Percentiles rank a stretch among this genome's conserved stretches.
These are phyloP conservation scores for Tremella mesenterica DNA, from an alignment of 768 basidiomycete genomes.

Conservation along the genomic window DNA sequence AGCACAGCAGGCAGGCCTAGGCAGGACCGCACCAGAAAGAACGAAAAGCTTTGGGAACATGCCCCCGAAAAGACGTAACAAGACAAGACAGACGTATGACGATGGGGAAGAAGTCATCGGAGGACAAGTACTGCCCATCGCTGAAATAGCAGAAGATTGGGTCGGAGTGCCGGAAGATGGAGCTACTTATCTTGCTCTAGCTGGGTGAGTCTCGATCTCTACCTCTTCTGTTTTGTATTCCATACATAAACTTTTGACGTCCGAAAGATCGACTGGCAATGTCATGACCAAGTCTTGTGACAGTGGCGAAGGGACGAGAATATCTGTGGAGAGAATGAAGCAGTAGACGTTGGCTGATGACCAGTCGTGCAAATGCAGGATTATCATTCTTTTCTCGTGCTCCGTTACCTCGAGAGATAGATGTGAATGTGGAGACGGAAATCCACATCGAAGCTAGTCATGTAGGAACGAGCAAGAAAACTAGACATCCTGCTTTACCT, in stretches of 20 bases:
- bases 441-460: neutral
- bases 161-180: conserved; percentile 42
- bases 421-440: too few relatives aligned
- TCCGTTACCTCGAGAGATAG: neutral
- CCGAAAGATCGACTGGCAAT: too few relatives aligned
- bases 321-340: too few relatives aligned
- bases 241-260: too few relatives aligned
- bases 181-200: conserved; percentile 39
- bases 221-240: too few relatives aligned
- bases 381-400: neutral
- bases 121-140: conserved; percentile 43
- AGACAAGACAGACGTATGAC: neutral
- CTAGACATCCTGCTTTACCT: conserved; percentile 38
- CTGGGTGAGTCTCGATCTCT: conserved; percentile 9
- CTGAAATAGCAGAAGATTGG: conserved; percentile 37
- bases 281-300: too few relatives aligned
- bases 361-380: neutral
- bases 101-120: conserved; percentile 6
- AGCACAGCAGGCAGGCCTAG: too few relatives aligned
- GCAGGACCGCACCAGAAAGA: too few relatives aligned
- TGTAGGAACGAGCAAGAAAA: neutral
- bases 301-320: too few relatives aligned
- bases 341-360: neutral
- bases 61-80: neutral
- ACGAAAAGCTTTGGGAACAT: too few relatives aligned